Evolutionary conservation across 495 filamentous ascomycete species (phyloP).

Genomic region (Bombardia bombarda): DNA sequence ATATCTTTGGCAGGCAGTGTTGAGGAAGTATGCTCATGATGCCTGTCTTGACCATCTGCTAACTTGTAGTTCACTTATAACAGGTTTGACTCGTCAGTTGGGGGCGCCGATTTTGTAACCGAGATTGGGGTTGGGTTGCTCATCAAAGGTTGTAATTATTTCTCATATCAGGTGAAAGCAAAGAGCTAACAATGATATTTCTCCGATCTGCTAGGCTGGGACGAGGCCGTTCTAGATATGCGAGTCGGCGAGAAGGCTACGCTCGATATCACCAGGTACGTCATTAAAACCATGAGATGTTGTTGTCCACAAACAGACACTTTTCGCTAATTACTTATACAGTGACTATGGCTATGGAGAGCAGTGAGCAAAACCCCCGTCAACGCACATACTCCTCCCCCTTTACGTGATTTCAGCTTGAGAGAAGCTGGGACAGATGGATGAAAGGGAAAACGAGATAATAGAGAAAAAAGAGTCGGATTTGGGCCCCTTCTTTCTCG

Average conservation of each 20-base stretch:
- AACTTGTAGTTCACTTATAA: neutral
- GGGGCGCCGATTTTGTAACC: constrained; percentile 55
- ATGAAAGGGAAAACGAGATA: too few species aligned
- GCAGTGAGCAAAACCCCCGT: constrained; percentile 38
- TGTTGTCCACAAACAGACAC: too few species aligned
- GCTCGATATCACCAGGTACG: constrained; percentile 68
- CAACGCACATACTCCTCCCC: neutral
- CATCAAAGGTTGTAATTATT: constrained; percentile 56
- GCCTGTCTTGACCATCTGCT: too few species aligned
- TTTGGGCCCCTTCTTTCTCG: too few species aligned
- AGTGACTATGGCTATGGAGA: constrained; percentile 76
- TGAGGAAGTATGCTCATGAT: too few species aligned
- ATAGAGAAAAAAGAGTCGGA: too few species aligned
- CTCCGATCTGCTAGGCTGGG: constrained; percentile 55
- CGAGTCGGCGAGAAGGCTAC: constrained; percentile 72
- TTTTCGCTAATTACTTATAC: neutral
- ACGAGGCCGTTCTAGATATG: constrained; percentile 76
- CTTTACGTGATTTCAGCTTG: too few species aligned
- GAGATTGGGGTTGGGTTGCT: constrained; percentile 68
- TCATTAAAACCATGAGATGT: too few species aligned
- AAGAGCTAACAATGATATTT: constrained; percentile 6
- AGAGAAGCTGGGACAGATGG: too few species aligned
- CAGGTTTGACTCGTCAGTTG: constrained; percentile 76
- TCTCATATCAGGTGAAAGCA: neutral
- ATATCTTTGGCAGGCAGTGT: neutral